Evolutionary conservation across 2,329 filamentous ascomycete genomes (phyloP).

Genomic region (Cyphellophora attinorum): DNA sequence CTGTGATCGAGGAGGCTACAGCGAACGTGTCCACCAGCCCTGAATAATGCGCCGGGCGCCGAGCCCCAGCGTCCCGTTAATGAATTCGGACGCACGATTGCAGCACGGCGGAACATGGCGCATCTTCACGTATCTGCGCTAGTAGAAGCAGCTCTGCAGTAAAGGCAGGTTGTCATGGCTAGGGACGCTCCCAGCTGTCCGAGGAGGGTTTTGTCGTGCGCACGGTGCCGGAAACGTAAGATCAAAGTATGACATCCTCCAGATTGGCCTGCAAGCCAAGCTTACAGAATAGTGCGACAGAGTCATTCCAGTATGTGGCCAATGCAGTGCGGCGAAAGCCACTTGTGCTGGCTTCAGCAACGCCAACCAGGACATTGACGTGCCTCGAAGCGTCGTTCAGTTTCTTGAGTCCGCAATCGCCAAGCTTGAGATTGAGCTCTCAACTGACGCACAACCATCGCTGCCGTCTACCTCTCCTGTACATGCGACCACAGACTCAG

Average conservation of each 20-base stretch:
- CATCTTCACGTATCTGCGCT: too few relatives aligned
- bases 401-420: slow-evolving; percentile 20
- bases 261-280: neutral
- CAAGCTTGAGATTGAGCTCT: slow-evolving; percentile 15
- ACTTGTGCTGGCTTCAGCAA: slow-evolving; percentile 5
- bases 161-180: too few relatives aligned
- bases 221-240: slow-evolving; percentile 11
- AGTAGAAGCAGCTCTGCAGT: too few relatives aligned
- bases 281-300: slow-evolving; percentile 5
- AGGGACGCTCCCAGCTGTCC: slow-evolving; percentile 16
- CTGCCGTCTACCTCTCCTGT: too few relatives aligned
- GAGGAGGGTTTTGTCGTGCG: slow-evolving; percentile 10
- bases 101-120: too few relatives aligned
- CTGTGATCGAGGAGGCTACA: too few relatives aligned
- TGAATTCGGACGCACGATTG: too few relatives aligned
- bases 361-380: slow-evolving; percentile 3
- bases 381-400: slow-evolving; percentile 20
- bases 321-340: slow-evolving; percentile 2
- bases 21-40: too few relatives aligned
- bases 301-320: slow-evolving; percentile 4
- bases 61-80: too few relatives aligned
- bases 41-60: too few relatives aligned
- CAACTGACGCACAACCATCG: too few relatives aligned
- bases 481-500: too few relatives aligned
- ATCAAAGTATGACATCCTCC: slow-evolving; percentile 6